phyloP scores from a whole-genome alignment of 192 early-diverging fungal genomes.

The Gaertneriomyces sp. region DNA sequence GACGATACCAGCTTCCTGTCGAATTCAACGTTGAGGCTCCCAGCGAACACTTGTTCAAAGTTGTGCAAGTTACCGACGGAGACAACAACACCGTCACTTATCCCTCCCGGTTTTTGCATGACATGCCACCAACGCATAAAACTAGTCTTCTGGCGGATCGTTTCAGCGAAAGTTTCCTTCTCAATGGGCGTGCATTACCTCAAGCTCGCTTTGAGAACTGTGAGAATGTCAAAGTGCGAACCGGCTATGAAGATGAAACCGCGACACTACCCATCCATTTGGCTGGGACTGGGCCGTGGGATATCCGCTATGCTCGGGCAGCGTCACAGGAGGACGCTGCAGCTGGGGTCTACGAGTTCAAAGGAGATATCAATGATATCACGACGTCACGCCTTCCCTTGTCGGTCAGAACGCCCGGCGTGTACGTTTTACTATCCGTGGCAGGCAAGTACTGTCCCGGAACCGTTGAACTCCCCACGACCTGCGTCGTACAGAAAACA shows the following conservation, averaged over 20 bases:
- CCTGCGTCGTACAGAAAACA: slow-evolving; percentile 32
- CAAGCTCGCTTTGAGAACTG: slow-evolving; percentile 30
- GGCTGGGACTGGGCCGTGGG: slow-evolving; percentile 52
- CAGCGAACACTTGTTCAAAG: slow-evolving; percentile 25
- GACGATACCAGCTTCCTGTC: slow-evolving; percentile 10
- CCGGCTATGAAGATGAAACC: neutral
- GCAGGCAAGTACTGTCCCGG: slow-evolving; percentile 43
- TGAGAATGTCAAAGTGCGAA: slow-evolving; percentile 30
- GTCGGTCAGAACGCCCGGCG: slow-evolving; percentile 27
- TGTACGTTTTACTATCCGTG: slow-evolving; percentile 37
- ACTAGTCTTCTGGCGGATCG: neutral
- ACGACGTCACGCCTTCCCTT: neutral
- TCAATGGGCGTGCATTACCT: slow-evolving; percentile 33
- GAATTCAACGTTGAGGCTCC: slow-evolving; percentile 31
- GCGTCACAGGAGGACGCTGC: slow-evolving; percentile 19
- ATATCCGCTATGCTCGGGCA: slow-evolving; percentile 27
- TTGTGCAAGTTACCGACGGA: slow-evolving; percentile 37
- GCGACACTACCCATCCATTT: slow-evolving; percentile 37
- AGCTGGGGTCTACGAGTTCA: slow-evolving; percentile 7
- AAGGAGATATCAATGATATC: slow-evolving; percentile 7
- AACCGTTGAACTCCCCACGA: slow-evolving; percentile 19
- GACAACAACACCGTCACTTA: slow-evolving; percentile 42
- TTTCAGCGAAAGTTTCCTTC: slow-evolving; percentile 21
- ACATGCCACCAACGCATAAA: slow-evolving; percentile 11
- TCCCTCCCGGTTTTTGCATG: neutral